A percentile compares a stretch with the other conserved stretches of the same genome.
Evolutionary conservation across 139 green algal genomes (phyloP).

Genomic region (Axilococcus clingmanii): DNA sequence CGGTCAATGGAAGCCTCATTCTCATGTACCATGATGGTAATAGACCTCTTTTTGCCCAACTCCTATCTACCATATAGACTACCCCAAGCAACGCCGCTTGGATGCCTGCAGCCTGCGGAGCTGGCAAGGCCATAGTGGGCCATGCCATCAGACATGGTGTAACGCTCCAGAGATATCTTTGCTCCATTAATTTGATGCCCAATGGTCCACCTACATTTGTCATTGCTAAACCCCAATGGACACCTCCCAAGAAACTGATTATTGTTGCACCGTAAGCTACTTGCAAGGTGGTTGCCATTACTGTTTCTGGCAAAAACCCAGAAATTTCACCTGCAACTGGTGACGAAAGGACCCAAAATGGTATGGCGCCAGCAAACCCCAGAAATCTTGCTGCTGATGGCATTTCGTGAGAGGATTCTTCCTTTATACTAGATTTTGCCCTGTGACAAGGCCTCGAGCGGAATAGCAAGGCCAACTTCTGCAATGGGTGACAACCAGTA

Average conservation of each 20-base stretch:
- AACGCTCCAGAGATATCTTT: constrained; percentile 72
- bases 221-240: constrained; percentile 87
- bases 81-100: constrained; percentile 24
- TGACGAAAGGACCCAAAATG: background rate
- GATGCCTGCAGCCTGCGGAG: constrained; percentile 14
- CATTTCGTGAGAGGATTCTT: constrained; percentile 9
- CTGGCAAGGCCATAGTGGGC: constrained; percentile 50
- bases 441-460: no score
- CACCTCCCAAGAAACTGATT: constrained; percentile 77
- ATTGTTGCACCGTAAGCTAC: constrained; percentile 70
- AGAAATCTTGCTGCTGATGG: constrained; percentile 3
- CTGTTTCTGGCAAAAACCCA: background rate
- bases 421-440: no score
- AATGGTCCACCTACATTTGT: background rate
- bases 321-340: no score
- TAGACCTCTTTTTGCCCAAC: constrained; percentile 15
- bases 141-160: constrained; percentile 70
- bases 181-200: constrained; percentile 6
- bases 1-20: constrained; percentile 33
- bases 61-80: constrained; percentile 32
- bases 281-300: constrained; percentile 27
- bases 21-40: constrained; percentile 39
- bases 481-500: no score
- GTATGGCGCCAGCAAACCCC: constrained; percentile 1
- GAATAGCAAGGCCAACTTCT: no score